A percentile compares a stretch with the other conserved stretches of the same genome.
phyloP scores from a whole-genome alignment of 23 red algal species.

The Cyanidioschyzon merolae region DNA sequence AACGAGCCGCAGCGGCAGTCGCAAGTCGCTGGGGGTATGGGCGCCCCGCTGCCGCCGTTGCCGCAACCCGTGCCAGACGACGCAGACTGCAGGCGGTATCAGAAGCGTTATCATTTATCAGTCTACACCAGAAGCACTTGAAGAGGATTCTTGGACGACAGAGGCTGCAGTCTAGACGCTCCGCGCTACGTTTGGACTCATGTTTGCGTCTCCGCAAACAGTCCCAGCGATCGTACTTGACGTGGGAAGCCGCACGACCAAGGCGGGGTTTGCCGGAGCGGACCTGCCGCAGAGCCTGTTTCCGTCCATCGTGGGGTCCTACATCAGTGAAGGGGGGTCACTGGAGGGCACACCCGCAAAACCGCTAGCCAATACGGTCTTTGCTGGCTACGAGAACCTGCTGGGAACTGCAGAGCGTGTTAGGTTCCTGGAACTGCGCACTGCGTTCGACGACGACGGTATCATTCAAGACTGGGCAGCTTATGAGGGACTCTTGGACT shows the following conservation, averaged over 20 bases:
- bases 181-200: too few relatives aligned
- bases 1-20: too few relatives aligned
- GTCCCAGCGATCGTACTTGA: conserved; percentile 79
- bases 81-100: too few relatives aligned
- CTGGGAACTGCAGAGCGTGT: conserved; percentile 28
- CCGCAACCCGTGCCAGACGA: too few relatives aligned
- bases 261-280: conserved; percentile 77
- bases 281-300: conserved; percentile 43
- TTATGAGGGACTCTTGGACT: conserved; percentile 54
- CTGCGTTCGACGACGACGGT: conserved; percentile 64
- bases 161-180: too few relatives aligned
- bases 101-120: too few relatives aligned
- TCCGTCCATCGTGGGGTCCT: conserved; percentile 7
- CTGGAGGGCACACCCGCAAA: not conserved
- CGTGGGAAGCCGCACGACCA: conserved; percentile 62
- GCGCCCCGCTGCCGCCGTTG: too few relatives aligned
- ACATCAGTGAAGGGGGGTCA: not conserved
- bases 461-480: conserved; percentile 75
- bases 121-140: too few relatives aligned
- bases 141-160: too few relatives aligned
- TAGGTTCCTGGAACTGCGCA: conserved; percentile 34
- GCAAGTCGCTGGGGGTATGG: too few relatives aligned
- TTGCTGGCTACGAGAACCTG: conserved; percentile 29
- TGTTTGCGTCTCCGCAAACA: conserved; percentile 64
- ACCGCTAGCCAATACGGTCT: not conserved